These are phyloP conservation scores for Onygenales sp. DNA, from an alignment of 2,329 filamentous ascomycete genomes.

Conservation along the genomic window DNA sequence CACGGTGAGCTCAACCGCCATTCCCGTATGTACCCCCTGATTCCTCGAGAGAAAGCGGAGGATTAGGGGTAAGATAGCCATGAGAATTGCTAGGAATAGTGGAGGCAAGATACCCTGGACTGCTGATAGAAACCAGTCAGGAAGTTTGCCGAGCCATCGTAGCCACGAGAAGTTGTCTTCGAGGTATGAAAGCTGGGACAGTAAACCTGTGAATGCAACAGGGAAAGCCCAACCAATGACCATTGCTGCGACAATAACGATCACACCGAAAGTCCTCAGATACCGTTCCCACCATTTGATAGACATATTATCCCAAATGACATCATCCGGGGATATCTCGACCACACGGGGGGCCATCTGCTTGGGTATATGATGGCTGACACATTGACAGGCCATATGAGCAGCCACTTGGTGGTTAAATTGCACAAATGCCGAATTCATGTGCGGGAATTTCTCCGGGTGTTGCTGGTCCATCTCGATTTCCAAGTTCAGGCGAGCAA, in stretches of 20 bases:
- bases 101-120: constrained; percentile 84
- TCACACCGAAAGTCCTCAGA: constrained; percentile 57
- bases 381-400: constrained; percentile 92
- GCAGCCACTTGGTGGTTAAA: constrained; percentile 97
- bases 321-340: constrained; percentile 88
- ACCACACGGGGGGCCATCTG: constrained; percentile 88
- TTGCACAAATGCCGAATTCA: constrained; percentile 96
- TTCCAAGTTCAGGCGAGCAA: constrained; percentile 80
- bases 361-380: constrained; percentile 82
- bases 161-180: constrained; percentile 61
- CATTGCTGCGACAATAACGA: constrained; percentile 60
- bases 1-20: constrained; percentile 69
- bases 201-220: constrained; percentile 73
- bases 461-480: constrained; percentile 84
- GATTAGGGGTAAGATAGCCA: constrained; percentile 72
- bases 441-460: constrained; percentile 75
- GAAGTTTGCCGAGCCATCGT: constrained; percentile 54
- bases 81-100: constrained; percentile 62
- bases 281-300: constrained; percentile 91
- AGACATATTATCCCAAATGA: constrained; percentile 96
- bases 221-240: constrained; percentile 84
- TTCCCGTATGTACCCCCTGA: constrained; percentile 75
- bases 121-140: constrained; percentile 52
- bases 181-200: constrained; percentile 68
- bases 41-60: constrained; percentile 62